phyloP scores from a whole-genome alignment of 208 protist genomes.

The Acanthamoeba sp. region DNA sequence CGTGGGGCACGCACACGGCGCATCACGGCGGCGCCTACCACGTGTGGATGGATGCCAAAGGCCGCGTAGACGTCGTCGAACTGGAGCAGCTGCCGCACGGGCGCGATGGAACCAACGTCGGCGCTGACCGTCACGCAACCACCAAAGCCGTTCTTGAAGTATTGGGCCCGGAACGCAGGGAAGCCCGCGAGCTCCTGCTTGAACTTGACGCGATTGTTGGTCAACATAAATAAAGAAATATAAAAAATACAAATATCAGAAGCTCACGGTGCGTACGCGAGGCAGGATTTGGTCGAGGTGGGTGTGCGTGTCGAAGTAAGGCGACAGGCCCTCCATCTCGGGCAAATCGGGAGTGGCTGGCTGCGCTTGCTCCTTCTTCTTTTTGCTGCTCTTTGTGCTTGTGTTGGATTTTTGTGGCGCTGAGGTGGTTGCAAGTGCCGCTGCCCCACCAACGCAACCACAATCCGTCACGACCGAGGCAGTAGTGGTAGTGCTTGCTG shows the following conservation, averaged over 20 bases:
- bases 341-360: not conserved
- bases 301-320: slow-evolving; percentile 53
- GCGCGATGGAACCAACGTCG: not conserved
- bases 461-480: not conserved
- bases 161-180: not conserved
- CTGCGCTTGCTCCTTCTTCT: slow-evolving; percentile 24
- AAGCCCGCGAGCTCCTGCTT: not conserved
- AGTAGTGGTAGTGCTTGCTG: not conserved
- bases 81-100: not conserved
- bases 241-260: not conserved
- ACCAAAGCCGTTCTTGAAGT: slow-evolving; percentile 20
- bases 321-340: not conserved
- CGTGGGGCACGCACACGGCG: too few species aligned
- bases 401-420: not conserved
- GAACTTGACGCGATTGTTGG: not conserved
- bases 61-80: slow-evolving; percentile 31
- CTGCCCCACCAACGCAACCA: not conserved
- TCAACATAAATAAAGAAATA: too few species aligned
- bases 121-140: slow-evolving; percentile 39
- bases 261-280: not conserved
- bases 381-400: not conserved
- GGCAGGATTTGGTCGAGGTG: slow-evolving; percentile 20
- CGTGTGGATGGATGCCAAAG: slow-evolving; percentile 41
- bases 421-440: not conserved
- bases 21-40: not conserved